Base-by-base conservation (phyloP, 306 rosid genomes). In the Quercus glauca region DNA sequence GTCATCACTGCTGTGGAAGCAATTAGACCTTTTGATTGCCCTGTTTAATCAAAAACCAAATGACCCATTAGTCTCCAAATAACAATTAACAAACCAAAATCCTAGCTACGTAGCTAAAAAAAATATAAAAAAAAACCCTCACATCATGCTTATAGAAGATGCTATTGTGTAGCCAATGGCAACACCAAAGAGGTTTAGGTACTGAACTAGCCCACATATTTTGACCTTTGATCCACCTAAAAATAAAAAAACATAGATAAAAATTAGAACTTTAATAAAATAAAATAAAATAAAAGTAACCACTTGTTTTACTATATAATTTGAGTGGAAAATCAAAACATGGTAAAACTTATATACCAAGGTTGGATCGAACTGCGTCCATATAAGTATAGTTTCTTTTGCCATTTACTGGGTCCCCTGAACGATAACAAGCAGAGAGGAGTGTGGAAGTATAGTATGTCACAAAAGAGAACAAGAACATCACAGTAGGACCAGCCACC, bases 81-180 rank as follows among this genome's bases (percentile, higher is more conserved):
- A 63, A 28, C 53, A 49, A 49, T 49, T 49, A 10, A 49, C 4
- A 26, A 28, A 13, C 37, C 69, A 19, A 28, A 35, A 18, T 67
- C 26, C 20, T 7, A 33, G 20, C 11, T 18, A 43, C 45, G 45
- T 12, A 2, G 4, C 45, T 41, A 5, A 5, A 37, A 6, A 35
- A 37, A 4, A 29, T 4, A 31, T 4, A 31, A 31, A 37, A 37
- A 7, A 49, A 76, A n/a, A n/a, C n/a, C 65, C 98, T 87, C 73
- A 94, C 98, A 88, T 84, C 96, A 94, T 92, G 87, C 97, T 92
- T 45, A 82, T 88, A 60, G 98, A 75, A 55, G 97, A 73, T 1
- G 97, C 97, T 70, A 92, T 88, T 6, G 98, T 92, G 83, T 92
- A 94, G 0, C 98, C 97, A 84, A 92, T 49, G 53, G 97, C 93